Evolutionary conservation across 495 filamentous ascomycete species (phyloP), one percentile per base, ranked within the genome.

Genomic region (Arthonia radiata): DNA sequence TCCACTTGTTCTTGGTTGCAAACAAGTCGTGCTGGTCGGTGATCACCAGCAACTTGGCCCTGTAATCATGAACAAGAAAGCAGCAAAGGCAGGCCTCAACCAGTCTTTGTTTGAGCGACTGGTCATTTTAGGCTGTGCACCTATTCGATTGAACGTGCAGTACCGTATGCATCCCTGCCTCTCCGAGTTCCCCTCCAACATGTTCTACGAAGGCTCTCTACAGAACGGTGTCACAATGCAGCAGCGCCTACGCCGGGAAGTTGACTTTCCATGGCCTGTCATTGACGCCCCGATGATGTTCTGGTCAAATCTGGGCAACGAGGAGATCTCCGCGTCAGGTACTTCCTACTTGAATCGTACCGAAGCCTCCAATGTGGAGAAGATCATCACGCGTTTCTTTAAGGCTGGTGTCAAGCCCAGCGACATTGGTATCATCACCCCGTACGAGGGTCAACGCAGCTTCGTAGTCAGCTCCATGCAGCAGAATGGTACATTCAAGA

Each of bases 51-150:
- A 99, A 48, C 69, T 99, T 31, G 86, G 86, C 0, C 86, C 86
- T 5, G 86, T 99, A 39, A 93, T 99, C 47, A 99, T 99, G 89
- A 94, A 94, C 60, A 99, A 99, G 64, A 94, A 93, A 49, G 86
- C 86, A 3, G 86, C 86, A 35, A 93, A 93, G 49, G 86, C 86
- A 29, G 86, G 86, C 34, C 54, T 99, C 14, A 93, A 94, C 47
- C 89, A 94, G 49, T 92, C 81, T 6, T 63, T 99, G 24, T 99
- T 99, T 37, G 86, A 99, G 49, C 78, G 86, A 40, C 59, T 99
- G 19, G 86, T 99, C 39, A 81, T 82, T 38, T 59, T 94, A 23
- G 74, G 76, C n/a, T 75, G 81, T 42, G 71, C 70, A 5, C 86
- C 86, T 5, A 92, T 93, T 37, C 73, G 86, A 15, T 57, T 99